Conservation (phyloP, 768 basidiomycete species). For the Mycena sanguinolenta region DNA sequence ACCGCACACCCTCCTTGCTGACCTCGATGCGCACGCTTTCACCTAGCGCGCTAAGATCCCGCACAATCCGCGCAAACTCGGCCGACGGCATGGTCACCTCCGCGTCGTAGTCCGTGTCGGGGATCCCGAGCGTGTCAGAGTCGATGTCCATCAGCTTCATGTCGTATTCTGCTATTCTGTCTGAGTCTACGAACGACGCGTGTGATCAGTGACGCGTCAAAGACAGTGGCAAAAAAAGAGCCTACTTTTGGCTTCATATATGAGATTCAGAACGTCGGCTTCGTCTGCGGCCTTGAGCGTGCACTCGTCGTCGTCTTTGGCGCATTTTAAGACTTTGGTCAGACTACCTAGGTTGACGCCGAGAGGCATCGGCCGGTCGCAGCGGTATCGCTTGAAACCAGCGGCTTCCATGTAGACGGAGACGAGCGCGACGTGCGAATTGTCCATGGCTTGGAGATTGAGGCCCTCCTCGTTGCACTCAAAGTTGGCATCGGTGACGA, state of each 20-base stretch:
- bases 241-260: constrained; percentile 92
- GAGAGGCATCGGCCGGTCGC: constrained; percentile 94
- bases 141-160: constrained; percentile 99
- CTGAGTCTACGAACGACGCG: constrained; percentile 70
- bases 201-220: constrained; percentile 16
- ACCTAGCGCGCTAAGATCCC: constrained; percentile 90
- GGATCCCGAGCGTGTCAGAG: constrained; percentile 93
- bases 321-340: constrained; percentile 96
- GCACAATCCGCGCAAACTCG: constrained; percentile 94
- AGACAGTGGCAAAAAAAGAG: constrained; percentile 3
- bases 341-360: constrained; percentile 90
- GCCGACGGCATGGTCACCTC: constrained; percentile 86
- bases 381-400: constrained; percentile 91
- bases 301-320: constrained; percentile 94
- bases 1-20: constrained; percentile 94
- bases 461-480: constrained; percentile 97
- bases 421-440: constrained; percentile 98
- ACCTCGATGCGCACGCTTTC: constrained; percentile 97
- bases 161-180: constrained; percentile 97
- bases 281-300: constrained; percentile 93
- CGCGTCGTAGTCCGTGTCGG: constrained; percentile 97
- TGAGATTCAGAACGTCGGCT: constrained; percentile 87
- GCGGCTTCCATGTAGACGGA: constrained; percentile 83
- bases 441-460: constrained; percentile 98
- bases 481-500: constrained; percentile 97